A percentile compares a stretch with the other conserved stretches of the same genome.
Conservation (phyloP, 768 basidiomycete species). For the Trametes punicea region DNA sequence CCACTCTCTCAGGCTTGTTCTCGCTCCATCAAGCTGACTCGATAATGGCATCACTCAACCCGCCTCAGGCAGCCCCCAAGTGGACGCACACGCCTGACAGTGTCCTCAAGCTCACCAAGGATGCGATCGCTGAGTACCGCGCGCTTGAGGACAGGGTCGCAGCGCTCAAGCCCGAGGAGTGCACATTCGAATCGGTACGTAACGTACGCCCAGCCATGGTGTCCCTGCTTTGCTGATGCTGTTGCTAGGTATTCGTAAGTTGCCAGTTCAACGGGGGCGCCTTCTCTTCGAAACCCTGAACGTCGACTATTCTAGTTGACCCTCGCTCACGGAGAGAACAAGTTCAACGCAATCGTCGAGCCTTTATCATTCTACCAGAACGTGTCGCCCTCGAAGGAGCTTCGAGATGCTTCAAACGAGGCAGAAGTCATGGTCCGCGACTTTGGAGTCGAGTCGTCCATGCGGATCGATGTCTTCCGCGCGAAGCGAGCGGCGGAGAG, state of each 20-base stretch:
- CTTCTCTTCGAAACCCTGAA: conserved; percentile 14
- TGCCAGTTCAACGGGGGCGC: conserved; percentile 12
- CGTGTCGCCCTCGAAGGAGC: conserved; percentile 66
- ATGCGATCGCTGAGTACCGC: conserved; percentile 55
- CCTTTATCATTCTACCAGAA: conserved; percentile 80
- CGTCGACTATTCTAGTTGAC: conserved; percentile 40
- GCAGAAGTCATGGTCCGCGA: conserved; percentile 70
- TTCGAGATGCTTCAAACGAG: conserved; percentile 79
- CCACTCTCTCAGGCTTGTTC: conserved; percentile 27
- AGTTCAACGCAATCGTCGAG: conserved; percentile 48
- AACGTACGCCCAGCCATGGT: neutral
- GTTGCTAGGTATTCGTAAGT: conserved; percentile 69
- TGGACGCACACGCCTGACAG: conserved; percentile 69
- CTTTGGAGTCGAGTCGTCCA: conserved; percentile 71
- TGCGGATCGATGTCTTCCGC: conserved; percentile 78
- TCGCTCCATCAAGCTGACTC: conserved; percentile 20
- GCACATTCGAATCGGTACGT: conserved; percentile 66
- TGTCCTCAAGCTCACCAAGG: conserved; percentile 53
- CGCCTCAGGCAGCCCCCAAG: conserved; percentile 61
- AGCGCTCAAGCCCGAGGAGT: conserved; percentile 50
- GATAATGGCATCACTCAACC: conserved; percentile 46
- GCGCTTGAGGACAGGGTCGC: conserved; percentile 57
- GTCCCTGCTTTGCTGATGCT: neutral
- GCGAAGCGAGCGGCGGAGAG: conserved; percentile 68
- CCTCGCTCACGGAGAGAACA: conserved; percentile 59